A percentile compares a stretch with the other conserved stretches of the same genome.
Conservation (phyloP, 2,329 filamentous ascomycete species). For the Epichloe typhina region DNA sequence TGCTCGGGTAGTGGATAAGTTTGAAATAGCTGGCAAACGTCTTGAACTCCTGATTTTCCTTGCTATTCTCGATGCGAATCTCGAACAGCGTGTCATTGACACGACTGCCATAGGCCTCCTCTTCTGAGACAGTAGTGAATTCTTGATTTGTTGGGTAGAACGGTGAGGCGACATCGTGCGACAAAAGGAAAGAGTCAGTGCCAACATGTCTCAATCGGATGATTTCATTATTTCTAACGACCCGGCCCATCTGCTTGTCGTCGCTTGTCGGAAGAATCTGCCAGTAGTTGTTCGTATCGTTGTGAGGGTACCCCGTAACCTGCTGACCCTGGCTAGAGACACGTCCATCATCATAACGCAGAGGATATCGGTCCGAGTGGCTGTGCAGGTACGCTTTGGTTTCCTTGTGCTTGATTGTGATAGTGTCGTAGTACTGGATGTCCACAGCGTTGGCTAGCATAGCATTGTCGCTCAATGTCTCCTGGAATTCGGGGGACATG, state of each 20-base stretch:
- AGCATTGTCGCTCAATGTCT: slow-evolving; percentile 86
- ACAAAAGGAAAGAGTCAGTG: slow-evolving; percentile 76
- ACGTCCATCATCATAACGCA: slow-evolving; percentile 93
- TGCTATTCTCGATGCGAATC: slow-evolving; percentile 77
- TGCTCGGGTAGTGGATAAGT: slow-evolving; percentile 83
- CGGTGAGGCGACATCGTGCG: slow-evolving; percentile 93
- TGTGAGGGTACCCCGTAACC: slow-evolving; percentile 94
- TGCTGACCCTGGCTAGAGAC: slow-evolving; percentile 97
- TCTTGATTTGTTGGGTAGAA: slow-evolving; percentile 97
- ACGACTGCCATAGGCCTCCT: slow-evolving; percentile 60
- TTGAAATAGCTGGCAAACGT: slow-evolving; percentile 90
- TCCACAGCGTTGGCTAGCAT: slow-evolving; percentile 79
- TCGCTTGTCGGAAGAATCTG: slow-evolving; percentile 66
- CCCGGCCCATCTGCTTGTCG: slow-evolving; percentile 43
- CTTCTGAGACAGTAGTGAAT: slow-evolving; percentile 69
- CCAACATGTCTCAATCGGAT: slow-evolving; percentile 77
- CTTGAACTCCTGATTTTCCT: slow-evolving; percentile 71
- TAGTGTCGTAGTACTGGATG: slow-evolving; percentile 80
- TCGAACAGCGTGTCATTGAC: slow-evolving; percentile 89
- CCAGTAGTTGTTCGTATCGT: slow-evolving; percentile 99
- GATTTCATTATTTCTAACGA: slow-evolving; percentile 71
- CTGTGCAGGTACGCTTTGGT: slow-evolving; percentile 95
- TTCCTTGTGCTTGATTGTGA: slow-evolving; percentile 89
- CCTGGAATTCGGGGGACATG: slow-evolving; percentile 97
- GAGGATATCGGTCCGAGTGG: slow-evolving; percentile 75